These are phyloP conservation scores for Leccinum solheimii DNA, from an alignment of 1,284 basidiomycete species.

Conservation along the genomic window DNA sequence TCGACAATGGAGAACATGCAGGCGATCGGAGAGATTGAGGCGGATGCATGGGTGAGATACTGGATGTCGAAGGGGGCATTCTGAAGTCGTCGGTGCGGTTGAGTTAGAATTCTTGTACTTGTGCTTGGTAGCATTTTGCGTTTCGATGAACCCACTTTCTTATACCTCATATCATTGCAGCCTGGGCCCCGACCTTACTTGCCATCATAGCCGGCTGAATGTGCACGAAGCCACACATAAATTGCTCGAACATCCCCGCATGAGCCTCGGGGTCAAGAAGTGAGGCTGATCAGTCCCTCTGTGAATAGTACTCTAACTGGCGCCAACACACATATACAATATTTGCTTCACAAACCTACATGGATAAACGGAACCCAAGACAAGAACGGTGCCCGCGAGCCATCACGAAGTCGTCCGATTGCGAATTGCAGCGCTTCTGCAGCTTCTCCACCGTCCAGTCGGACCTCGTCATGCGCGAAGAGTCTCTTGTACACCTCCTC, in stretches of 20 bases:
- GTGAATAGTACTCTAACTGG: no score
- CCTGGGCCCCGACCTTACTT: no score
- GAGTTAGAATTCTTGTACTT: not conserved
- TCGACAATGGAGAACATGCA: not conserved
- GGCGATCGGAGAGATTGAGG: not conserved
- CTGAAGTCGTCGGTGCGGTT: not conserved
- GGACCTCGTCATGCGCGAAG: not conserved
- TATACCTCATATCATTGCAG: no score
- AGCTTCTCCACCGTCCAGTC: not conserved
- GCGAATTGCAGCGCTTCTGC: not conserved
- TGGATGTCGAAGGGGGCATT: slow-evolving; percentile 10
- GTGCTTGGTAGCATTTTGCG: not conserved
- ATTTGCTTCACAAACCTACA: not conserved
- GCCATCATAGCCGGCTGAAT: no score
- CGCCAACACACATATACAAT: not conserved
- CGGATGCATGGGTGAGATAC: not conserved
- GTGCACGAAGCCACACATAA: no score
- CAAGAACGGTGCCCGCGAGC: not conserved
- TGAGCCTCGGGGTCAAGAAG: no score
- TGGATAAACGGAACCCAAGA: not conserved
- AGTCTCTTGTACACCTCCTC: not conserved
- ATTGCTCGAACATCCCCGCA: no score
- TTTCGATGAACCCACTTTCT: no score
- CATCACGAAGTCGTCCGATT: not conserved
- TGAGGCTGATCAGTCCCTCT: no score